Conservation (phyloP, 108 stramenopile genomes). For the Nannochloropsis granulata region DNA sequence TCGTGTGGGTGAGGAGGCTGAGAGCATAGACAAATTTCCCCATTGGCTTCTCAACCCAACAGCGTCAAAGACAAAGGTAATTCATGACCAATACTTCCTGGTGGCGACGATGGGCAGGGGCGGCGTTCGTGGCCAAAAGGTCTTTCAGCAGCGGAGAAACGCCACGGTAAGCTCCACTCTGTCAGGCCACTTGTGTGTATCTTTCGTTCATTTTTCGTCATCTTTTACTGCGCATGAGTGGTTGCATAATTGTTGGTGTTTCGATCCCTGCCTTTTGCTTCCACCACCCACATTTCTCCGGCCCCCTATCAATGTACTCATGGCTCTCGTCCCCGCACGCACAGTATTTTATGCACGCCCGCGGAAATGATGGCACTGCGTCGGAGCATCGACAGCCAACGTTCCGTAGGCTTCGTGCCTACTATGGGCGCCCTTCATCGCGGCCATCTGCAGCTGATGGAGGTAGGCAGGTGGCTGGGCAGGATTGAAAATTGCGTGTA, state of each 20-base stretch:
- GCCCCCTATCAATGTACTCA: too few species aligned
- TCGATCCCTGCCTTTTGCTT: not conserved
- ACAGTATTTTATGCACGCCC: not conserved
- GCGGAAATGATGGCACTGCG: not conserved
- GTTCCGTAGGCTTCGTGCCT: conserved; percentile 58
- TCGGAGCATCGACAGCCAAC: not conserved
- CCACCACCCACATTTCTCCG: not conserved
- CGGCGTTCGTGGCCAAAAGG: not conserved
- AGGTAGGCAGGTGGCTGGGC: not conserved
- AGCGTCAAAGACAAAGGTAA: too few species aligned
- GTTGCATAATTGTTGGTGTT: not conserved
- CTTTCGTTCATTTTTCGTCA: not conserved
- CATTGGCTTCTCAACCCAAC: too few species aligned
- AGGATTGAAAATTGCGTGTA: too few species aligned
- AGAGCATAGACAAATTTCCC: too few species aligned
- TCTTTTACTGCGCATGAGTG: not conserved
- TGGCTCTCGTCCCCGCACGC: too few species aligned
- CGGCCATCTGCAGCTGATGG: conserved; percentile 30
- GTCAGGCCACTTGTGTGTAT: not conserved
- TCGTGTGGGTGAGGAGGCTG: too few species aligned
- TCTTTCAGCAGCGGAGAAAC: not conserved
- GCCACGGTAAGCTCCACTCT: not conserved
- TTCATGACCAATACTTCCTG: not conserved
- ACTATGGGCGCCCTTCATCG: conserved; percentile 99
- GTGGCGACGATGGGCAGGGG: not conserved